phyloP scores from a whole-genome alignment of 176 grass and related monocot genomes.

The Puya raimondii region DNA sequence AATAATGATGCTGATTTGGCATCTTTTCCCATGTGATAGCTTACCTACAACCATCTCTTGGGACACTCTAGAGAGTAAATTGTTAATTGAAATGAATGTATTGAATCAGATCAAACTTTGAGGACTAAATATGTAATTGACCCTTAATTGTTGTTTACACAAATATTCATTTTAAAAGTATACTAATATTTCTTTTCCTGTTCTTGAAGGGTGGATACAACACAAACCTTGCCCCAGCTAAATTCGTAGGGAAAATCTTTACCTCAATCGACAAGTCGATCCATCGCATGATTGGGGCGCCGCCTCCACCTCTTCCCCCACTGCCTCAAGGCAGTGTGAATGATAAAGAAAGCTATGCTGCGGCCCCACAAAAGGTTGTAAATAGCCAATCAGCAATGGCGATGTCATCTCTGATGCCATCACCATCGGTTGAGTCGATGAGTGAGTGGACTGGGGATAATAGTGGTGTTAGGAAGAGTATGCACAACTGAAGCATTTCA shows the following conservation, averaged over 20 bases:
- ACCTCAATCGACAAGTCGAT: conserved; percentile 78
- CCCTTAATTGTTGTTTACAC: no score
- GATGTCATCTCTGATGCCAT: conserved; percentile 4
- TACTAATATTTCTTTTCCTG: not conserved
- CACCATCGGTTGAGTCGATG: not conserved
- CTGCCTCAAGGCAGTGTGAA: conserved; percentile 41
- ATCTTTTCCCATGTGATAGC: no score
- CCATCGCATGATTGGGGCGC: conserved; percentile 90
- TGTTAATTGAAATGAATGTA: no score
- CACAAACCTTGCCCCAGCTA: conserved; percentile 67
- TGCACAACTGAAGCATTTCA: conserved; percentile 84
- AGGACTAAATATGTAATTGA: no score
- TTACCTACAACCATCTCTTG: no score
- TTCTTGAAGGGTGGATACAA: conserved; percentile 71
- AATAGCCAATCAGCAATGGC: not conserved
- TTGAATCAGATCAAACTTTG: no score
- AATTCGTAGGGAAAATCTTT: conserved; percentile 87
- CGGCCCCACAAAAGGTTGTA: conserved; percentile 43
- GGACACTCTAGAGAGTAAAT: no score
- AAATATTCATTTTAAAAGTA: no score
- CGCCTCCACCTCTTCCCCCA: conserved; percentile 51
- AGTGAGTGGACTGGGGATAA: conserved; percentile 35
- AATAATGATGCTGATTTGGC: no score
- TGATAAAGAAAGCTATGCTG: conserved; percentile 52
- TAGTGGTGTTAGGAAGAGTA: conserved; percentile 39